Conservation (phyloP, 306 rosid genomes). For the Dryas alaskensis region DNA sequence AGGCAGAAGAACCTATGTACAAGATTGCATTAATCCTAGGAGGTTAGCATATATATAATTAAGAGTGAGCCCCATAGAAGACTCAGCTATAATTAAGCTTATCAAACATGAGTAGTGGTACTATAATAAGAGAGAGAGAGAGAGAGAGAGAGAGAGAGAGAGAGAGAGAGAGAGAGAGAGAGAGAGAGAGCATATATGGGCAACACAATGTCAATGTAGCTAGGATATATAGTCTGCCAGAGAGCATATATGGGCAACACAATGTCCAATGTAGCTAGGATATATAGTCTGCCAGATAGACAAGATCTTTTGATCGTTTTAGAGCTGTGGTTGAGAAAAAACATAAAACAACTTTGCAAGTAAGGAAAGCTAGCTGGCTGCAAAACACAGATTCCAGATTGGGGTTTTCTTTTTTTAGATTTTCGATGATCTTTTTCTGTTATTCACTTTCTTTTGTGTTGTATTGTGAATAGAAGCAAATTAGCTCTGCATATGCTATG, state of each 20-base stretch:
- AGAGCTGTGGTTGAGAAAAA: slow-evolving; percentile 9
- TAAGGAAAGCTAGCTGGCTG: slow-evolving; percentile 39
- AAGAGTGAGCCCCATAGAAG: too few species aligned
- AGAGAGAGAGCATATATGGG: too few species aligned
- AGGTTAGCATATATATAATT: too few species aligned
- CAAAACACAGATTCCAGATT: not conserved
- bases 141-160: too few species aligned
- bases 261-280: slow-evolving; percentile 22
- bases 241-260: not conserved
- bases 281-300: slow-evolving; percentile 14
- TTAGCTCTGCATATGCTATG: too few species aligned
- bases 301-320: slow-evolving; percentile 15
- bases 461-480: not conserved
- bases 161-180: too few species aligned
- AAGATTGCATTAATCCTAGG: not conserved
- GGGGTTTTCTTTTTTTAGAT: not conserved
- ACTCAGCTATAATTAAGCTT: too few species aligned
- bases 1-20: too few species aligned
- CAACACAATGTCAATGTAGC: too few species aligned
- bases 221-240: too few species aligned
- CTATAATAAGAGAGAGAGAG: not conserved
- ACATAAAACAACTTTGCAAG: slow-evolving; percentile 31
- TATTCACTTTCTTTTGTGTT: slow-evolving; percentile 15
- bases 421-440: slow-evolving; percentile 24
- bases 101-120: not conserved